Evolutionary conservation across 371 early-diverging fungal genomes (phyloP).

Genomic region (Dentiscutata heterogama): DNA sequence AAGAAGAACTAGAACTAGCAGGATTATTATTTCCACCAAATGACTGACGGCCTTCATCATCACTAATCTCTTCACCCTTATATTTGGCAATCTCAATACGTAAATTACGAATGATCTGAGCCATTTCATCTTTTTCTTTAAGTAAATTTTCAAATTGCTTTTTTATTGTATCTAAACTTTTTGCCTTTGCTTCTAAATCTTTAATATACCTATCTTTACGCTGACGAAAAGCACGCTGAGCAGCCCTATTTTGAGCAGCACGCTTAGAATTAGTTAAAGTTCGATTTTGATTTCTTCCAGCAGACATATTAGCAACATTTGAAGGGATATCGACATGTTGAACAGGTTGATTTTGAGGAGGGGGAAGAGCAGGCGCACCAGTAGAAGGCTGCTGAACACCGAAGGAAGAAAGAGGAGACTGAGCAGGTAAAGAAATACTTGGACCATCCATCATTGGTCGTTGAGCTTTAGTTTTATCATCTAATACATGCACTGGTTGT

Average conservation of each 20-base stretch:
- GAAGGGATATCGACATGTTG: constrained; percentile 3
- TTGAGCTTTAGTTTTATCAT: not conserved
- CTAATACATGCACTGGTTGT: not conserved
- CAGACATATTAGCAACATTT: not conserved
- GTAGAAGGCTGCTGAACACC: not conserved
- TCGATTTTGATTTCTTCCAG: not conserved
- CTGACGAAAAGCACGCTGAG: constrained; percentile 82
- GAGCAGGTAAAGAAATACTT: not conserved
- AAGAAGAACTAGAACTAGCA: not conserved
- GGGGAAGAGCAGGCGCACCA: not conserved
- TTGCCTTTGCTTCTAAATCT: constrained; percentile 71
- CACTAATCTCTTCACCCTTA: constrained; percentile 1
- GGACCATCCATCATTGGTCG: not conserved
- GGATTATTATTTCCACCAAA: not conserved
- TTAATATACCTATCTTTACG: constrained; percentile 79
- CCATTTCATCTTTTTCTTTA: constrained; percentile 40
- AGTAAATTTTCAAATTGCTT: not conserved
- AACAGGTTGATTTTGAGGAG: not conserved
- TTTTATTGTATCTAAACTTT: constrained; percentile 24
- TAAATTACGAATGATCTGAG: not conserved
- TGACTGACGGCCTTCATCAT: not conserved
- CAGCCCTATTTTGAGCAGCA: constrained; percentile 80
- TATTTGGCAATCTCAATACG: constrained; percentile 10
- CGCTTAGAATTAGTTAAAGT: constrained; percentile 61
- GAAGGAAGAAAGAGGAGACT: not conserved